Base-by-base conservation (phyloP, 2,329 filamentous ascomycete genomes). In the Colletotrichum somersetense region DNA sequence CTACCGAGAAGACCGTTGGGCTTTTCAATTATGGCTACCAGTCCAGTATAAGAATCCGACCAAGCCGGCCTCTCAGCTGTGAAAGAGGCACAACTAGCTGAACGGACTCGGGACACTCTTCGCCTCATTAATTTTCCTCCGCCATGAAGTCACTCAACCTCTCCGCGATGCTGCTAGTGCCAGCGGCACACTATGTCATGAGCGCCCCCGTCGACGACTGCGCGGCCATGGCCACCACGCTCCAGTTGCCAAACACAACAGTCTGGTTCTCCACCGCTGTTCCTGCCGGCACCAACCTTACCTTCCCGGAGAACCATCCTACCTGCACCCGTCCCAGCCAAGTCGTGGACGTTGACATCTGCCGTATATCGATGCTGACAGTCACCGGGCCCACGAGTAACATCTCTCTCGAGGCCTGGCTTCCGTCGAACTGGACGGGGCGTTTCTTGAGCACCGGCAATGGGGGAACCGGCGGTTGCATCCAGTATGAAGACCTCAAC, bases 371-470 rank as follows among this genome's bases (percentile, higher is more conserved):
- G 4, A 62, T 81, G 58, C 75, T 74, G 8, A 74, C 80, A 23
- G 78, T 80, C 46, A 80, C 79, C 33, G 85, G 84, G 16, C 78
- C 81, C 30, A 80, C 78, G 40, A 85, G 84, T 35, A 81, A 83
- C 48, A 83, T 87, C 42, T 82, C 78, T 5, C 77, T 85, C 26
- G 85, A 87, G 73, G 77, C 83, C 1, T 87, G 85, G 85, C 76
- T 87, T 23, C 85, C 85, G 0, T 79, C 79, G 8, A 76, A 82
- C 14, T 87, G 86, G 78, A 83, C 80, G 1, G 84, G 81, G 0
- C 81, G 84, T 3, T 86, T 85, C 57, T 62, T 87, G 53, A 83
- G 82, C 30, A 85, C 84, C 0, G 85, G 85, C 0, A 87, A 87
- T 62, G 85, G 85, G 0, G 85, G 86, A 2, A 76, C 86, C 16